phyloP scores from a whole-genome alignment of 495 filamentous ascomycete species.

The Lasiosphaeris hirsuta region DNA sequence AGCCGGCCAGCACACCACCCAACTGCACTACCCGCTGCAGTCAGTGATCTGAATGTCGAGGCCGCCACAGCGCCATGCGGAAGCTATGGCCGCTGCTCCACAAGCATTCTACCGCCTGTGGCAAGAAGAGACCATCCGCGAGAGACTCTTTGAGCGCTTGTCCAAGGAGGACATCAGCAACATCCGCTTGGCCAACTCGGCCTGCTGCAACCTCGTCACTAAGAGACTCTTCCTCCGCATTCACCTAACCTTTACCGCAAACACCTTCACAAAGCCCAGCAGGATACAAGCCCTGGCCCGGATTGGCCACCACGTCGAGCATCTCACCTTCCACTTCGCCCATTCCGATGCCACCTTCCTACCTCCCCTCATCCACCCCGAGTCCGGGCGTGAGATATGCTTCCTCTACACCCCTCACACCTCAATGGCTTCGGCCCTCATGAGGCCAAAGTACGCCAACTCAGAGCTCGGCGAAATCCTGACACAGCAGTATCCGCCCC shows the following conservation, averaged over 20 bases:
- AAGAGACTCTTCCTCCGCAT: conserved; percentile 52
- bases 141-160: conserved; percentile 49
- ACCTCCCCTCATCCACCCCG: conserved; percentile 67
- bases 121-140: conserved; percentile 48
- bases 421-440: conserved; percentile 43
- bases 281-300: conserved; percentile 65
- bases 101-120: conserved; percentile 53
- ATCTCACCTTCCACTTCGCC: conserved; percentile 65
- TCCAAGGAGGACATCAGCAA: conserved; percentile 49
- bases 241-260: conserved; percentile 63
- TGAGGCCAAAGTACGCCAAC: conserved; percentile 61
- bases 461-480: conserved; percentile 63
- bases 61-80: conserved; percentile 36
- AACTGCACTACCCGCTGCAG: not conserved
- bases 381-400: conserved; percentile 64
- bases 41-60: not conserved
- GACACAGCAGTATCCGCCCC: conserved; percentile 72
- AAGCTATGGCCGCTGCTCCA: conserved; percentile 45
- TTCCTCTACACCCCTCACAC: conserved; percentile 73
- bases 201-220: conserved; percentile 51
- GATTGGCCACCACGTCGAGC: conserved; percentile 68
- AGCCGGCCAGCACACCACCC: not conserved
- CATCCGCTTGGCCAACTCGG: conserved; percentile 46
- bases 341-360: conserved; percentile 71
- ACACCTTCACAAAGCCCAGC: conserved; percentile 64